A percentile compares a stretch with the other conserved stretches of the same genome.
phyloP scores from a whole-genome alignment of 352 stramenopile genomes.

The Phytopythium sindhum region DNA sequence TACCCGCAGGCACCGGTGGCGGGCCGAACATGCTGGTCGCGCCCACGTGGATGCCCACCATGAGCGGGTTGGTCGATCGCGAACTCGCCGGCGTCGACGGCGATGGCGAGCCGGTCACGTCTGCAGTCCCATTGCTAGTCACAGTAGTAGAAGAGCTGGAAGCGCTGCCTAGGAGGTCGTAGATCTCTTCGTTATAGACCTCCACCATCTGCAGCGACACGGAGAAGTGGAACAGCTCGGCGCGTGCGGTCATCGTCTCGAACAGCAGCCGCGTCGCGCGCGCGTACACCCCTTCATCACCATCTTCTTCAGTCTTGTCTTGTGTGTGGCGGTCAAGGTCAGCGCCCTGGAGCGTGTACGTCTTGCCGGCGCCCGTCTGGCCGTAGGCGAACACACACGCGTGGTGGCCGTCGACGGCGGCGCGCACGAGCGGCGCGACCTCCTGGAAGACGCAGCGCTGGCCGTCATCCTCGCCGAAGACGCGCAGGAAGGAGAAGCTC shows the following conservation, averaged over 20 bases:
- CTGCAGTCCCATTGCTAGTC: background rate
- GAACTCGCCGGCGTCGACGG: slow-evolving; percentile 63
- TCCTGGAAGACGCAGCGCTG: slow-evolving; percentile 91
- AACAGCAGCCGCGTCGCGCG: slow-evolving; percentile 50
- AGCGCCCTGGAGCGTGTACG: slow-evolving; percentile 30
- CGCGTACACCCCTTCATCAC: slow-evolving; percentile 36
- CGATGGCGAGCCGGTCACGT: slow-evolving; percentile 6
- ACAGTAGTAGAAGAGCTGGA: background rate
- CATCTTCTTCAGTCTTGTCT: slow-evolving; percentile 32
- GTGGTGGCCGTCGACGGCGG: slow-evolving; percentile 89
- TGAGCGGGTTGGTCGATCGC: slow-evolving; percentile 17
- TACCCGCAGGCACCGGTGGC: slow-evolving; percentile 14
- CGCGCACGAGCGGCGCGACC: slow-evolving; percentile 86
- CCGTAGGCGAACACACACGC: slow-evolving; percentile 96
- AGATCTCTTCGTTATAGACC: slow-evolving; percentile 88
- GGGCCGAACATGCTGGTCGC: slow-evolving; percentile 30
- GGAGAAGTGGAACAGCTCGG: slow-evolving; percentile 42
- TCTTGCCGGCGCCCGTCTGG: slow-evolving; percentile 57
- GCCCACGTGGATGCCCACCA: slow-evolving; percentile 42
- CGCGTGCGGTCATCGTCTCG: slow-evolving; percentile 28
- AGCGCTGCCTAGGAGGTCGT: slow-evolving; percentile 47
- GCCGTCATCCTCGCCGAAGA: slow-evolving; percentile 79
- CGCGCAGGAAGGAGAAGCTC: slow-evolving; percentile 83
- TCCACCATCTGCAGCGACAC: slow-evolving; percentile 70
- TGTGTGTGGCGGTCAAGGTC: background rate